A percentile compares a stretch with the other conserved stretches of the same genome.
Conservation (phyloP, 2,329 filamentous ascomycete genomes). For the Aureobasidium sp. region DNA sequence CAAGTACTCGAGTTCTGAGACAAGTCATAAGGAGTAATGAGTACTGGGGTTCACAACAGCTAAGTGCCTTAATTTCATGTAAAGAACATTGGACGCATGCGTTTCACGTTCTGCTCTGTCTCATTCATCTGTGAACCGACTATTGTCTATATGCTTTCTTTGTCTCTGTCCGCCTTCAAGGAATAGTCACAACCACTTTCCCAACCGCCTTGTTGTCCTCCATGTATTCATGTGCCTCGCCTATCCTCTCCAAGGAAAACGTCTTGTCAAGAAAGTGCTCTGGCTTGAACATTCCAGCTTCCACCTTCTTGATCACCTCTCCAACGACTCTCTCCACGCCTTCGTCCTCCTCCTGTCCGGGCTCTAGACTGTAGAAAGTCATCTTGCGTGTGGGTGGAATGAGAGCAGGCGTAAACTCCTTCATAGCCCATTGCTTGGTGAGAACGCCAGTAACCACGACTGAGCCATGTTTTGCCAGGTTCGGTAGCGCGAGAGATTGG, state of each 20-base stretch:
- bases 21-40: not conserved
- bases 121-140: not conserved
- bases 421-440: slow-evolving; percentile 7
- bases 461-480: slow-evolving; percentile 6
- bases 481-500: not conserved
- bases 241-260: not conserved
- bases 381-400: slow-evolving; percentile 11
- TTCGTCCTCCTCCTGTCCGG: slow-evolving; percentile 2
- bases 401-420: slow-evolving; percentile 3
- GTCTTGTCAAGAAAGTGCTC: slow-evolving; percentile 7
- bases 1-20: not conserved
- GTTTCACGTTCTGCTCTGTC: not conserved
- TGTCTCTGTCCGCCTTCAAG: not conserved
- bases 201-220: slow-evolving; percentile 7
- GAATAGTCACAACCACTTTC: slow-evolving; percentile 4
- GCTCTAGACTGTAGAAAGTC: slow-evolving; percentile 11
- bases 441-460: slow-evolving; percentile 13
- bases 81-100: not conserved
- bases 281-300: slow-evolving; percentile 3
- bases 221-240: slow-evolving; percentile 8
- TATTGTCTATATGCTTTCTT: not conserved
- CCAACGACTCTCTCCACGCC: slow-evolving; percentile 1
- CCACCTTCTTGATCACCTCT: not conserved
- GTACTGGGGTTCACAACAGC: no score
- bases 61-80: not conserved